A percentile compares a stretch with the other conserved stretches of the same genome.
Evolutionary conservation across 2,329 filamentous ascomycete species (phyloP).

Genomic region (Cordyceps pruinosa): DNA sequence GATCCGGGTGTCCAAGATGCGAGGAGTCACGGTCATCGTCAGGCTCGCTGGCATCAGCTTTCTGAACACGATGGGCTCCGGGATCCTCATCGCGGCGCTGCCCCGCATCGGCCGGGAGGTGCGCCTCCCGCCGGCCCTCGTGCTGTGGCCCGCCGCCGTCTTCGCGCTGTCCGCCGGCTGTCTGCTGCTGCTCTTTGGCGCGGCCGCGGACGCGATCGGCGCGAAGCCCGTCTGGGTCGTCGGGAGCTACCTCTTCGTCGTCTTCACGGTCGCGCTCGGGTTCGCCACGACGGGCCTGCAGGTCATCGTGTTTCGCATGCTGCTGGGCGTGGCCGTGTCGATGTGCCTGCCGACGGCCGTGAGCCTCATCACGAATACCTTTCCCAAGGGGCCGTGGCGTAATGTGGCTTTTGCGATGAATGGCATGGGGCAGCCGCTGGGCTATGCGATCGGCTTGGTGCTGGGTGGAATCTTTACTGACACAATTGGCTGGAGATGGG

Average conservation of each 20-base stretch:
- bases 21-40: conserved; percentile 23
- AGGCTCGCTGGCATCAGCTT: conserved; percentile 29
- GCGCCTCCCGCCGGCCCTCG: conserved; percentile 22
- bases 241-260: conserved; percentile 12
- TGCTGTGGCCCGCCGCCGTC: conserved; percentile 27
- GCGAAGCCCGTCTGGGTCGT: not conserved
- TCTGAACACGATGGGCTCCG: conserved; percentile 31
- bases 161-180: conserved; percentile 24
- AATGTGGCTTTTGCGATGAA: conserved; percentile 38
- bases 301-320: conserved; percentile 25
- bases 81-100: conserved; percentile 30
- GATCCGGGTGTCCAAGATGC: conserved; percentile 17
- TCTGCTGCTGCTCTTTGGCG: conserved; percentile 10
- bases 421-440: conserved; percentile 39
- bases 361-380: conserved; percentile 25
- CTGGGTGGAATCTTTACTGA: conserved; percentile 43
- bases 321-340: conserved; percentile 23
- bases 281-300: conserved; percentile 22
- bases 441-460: conserved; percentile 43
- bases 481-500: conserved; percentile 40
- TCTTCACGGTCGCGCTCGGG: conserved; percentile 25
- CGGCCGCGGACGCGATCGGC: not conserved
- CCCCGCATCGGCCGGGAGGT: conserved; percentile 32
- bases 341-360: conserved; percentile 27
- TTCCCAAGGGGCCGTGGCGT: conserved; percentile 21